A percentile compares a stretch with the other conserved stretches of the same genome.
These are phyloP conservation scores for Pseudozyma hubeiensis DNA, from an alignment of 1,284 basidiomycete genomes.

Conservation along the genomic window DNA sequence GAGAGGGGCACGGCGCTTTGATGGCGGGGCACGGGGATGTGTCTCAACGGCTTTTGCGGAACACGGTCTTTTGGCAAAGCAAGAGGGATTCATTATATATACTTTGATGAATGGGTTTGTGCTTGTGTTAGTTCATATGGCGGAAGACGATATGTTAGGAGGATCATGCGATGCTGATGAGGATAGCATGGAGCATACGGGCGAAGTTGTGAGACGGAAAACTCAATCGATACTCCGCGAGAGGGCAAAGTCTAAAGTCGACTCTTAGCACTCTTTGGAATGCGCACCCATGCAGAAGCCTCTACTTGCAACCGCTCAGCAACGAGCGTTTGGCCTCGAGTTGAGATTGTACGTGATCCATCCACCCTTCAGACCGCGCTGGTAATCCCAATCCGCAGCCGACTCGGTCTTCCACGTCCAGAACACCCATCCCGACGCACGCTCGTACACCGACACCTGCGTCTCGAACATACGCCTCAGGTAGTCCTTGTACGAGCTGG, in stretches of 20 bases:
- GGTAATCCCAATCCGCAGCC: constrained; percentile 68
- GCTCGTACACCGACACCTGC: constrained; percentile 72
- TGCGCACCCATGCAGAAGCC: neutral
- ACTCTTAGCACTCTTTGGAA: neutral
- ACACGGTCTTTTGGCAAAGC: too few species aligned
- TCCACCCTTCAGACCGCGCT: constrained; percentile 62
- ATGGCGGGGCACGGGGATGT: too few species aligned
- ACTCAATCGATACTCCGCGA: too few species aligned
- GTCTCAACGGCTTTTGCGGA: too few species aligned
- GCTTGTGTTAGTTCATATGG: too few species aligned
- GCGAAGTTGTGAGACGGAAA: too few species aligned
- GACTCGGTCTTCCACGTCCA: constrained; percentile 83
- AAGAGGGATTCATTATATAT: too few species aligned
- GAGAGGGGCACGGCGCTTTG: constrained; percentile 52
- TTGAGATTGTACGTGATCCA: constrained; percentile 59
- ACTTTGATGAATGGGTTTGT: too few species aligned
- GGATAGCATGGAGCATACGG: too few species aligned
- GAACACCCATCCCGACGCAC: constrained; percentile 78
- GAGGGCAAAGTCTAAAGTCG: too few species aligned
- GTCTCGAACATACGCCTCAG: constrained; percentile 86
- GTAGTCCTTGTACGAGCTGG: constrained; percentile 82
- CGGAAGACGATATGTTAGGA: too few species aligned
- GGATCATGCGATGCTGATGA: too few species aligned
- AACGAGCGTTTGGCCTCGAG: constrained; percentile 45
- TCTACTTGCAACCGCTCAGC: constrained; percentile 11